Evolutionary conservation across 306 rosid species (phyloP), one percentile per base, ranked within the genome.

Genomic region (Trichosanthes truncata): DNA sequence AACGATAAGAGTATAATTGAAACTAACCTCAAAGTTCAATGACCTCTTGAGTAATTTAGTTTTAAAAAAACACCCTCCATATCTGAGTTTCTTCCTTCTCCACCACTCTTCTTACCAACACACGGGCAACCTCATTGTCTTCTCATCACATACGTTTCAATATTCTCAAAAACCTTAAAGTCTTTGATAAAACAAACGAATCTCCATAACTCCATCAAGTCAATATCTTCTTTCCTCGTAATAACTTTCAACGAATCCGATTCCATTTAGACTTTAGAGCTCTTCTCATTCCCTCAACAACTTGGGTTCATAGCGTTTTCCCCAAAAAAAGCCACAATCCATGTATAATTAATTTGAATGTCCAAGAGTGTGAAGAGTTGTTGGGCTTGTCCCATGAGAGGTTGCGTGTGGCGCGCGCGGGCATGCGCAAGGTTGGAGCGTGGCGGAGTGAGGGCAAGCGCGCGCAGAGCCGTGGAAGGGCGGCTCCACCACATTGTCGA

Each of bases 371-470:
- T 31, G 43, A 15, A 35, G 43, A 63, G 23, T 63, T 11, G 43
- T 31, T 31, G 71, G 71, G 45, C 11, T 18, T 15, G 69, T 5
- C 9, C 74, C 45, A 7, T 36, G 46, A 9, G 26, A 9, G 14
- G n/a, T 1, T 36, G 74, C 74, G 74, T 66, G 74, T 66, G 74
- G 49, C 11, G 74, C 74, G 74, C 74, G 74, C 74, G 17, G 49
- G n/a, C 9, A 26, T 26, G 69, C 69, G 69, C 38, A 35, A 1
- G 73, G 74, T 67, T 36, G 51, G 74, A 40, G 51, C 31, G 74
- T 67, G 74, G 25, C 31, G 52, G 46, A 9, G 25, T 33, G 23
- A 63, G 71, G 45, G 71, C 43, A 7, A 63, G 45, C 72, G 74
- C 69, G 69, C 74, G 74, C 31, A 1, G 31, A 52, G 18, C 18